Evolutionary conservation across 2,329 filamentous ascomycete species (phyloP), one percentile per base, ranked within the genome.

Genomic region (Alternaria solani): DNA sequence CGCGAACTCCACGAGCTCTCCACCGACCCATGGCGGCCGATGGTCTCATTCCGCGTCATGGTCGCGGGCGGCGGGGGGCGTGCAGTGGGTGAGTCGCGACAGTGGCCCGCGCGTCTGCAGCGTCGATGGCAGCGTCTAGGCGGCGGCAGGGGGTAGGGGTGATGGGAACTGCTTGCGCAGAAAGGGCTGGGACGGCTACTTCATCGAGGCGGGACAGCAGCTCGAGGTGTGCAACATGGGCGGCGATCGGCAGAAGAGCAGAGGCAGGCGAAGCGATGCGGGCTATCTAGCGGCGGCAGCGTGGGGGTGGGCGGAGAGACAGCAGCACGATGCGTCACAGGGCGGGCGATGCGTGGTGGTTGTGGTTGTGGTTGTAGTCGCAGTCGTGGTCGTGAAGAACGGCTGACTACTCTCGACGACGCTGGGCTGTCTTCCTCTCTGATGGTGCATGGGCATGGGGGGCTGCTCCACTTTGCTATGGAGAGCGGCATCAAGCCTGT

Each of bases 1-100:
- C 86, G 85, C 79, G 85, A 87, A 81, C 88, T 91, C 81, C 86
- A 87, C 66, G 86, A 86, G 83, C 86, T 88, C 80, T 87, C 87
- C 67, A 85, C 81, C 66, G 88, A 89, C 81, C 85, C 88, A 84
- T 89, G 86, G 80, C 88, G 89, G 80, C 84, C 83, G 72, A 80
- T 80, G 72, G 82, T 81, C 76, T 91, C 88, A 82, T 89, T 86
- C 80, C 85, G 87, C 80, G 88, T 87, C 89, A 92, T 91, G 51
- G 51, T 72, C 65, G 52, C 65, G 65, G 60, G 42, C 42, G 14
- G 46, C 12, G 58, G 64, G 64, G 32, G 61, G 60, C 46, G 58
- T 55, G 62, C 59, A 26, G 59, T 36, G 34, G 36, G 20, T 39
- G 51, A 51, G 59, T 57, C 61, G 67, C 65, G 61, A 63, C 65